Evolutionary conservation across 148 eudicot genomes (phyloP), one percentile per base, ranked within the genome.

Genomic region (Arctostaphylos glauca): DNA sequence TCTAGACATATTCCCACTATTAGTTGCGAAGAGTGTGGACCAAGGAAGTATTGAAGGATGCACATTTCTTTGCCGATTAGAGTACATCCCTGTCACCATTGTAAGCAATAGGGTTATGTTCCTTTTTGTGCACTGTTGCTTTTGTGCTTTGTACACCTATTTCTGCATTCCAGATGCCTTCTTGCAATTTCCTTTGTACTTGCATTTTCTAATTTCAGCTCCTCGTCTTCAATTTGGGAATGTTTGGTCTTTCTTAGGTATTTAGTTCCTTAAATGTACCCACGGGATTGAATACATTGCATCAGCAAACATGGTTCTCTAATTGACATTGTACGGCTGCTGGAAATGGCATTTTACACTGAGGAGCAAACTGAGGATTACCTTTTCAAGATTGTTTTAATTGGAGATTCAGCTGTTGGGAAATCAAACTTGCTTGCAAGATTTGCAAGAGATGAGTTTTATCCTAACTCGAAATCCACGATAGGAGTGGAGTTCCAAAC

Each of bases 401-500:
- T 94, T 84, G 98, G 98, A 44, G 98, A 95, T 87, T 92, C 98
- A 47, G 96, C 98, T 47, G 98, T 95, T 78, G 98, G 98, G 50
- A 95, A 95, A 85, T 95, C 98, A 48, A 95, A 95, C 84, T 85
- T 95, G 89, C 98, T 95, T 64, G 93, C 98, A 64, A 91, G 98
- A 89, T 95, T 94, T 86, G 98, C 98, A 47, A 90, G 98, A 89
- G 91, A 95, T 83, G 98, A 94, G 86, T 95, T 94, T 80, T 91
- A 92, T 77, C 91, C 98, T 15, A 95, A 91, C 84, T 95, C 98
- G 44, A 95, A 94, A 83, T 95, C 98, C 60, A 94, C 98, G 8
- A 95, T 95, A 68, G 98, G 98, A 74, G 98, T 95, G 80, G 98
- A 95, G 83, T 95, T 95, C 84, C 98, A 95, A 89, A 95, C 98